Evolutionary conservation across 495 filamentous ascomycete genomes (phyloP).

Genomic region (Penicillium chermesinum): DNA sequence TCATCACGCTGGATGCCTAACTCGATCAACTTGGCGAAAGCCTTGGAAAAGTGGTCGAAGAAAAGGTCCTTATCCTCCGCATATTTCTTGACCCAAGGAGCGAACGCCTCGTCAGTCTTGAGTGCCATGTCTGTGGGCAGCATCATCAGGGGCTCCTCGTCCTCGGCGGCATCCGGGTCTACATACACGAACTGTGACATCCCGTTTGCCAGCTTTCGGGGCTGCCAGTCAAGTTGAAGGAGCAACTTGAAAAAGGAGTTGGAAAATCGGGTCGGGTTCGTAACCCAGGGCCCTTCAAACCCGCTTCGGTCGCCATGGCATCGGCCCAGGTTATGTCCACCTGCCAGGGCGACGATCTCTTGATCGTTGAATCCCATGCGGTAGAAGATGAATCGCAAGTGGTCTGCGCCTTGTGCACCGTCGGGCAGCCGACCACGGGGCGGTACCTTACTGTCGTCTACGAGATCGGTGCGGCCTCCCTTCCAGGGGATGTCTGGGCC

Average conservation of each 20-base stretch:
- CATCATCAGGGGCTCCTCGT: slow-evolving; percentile 53
- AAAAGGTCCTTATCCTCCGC: slow-evolving; percentile 57
- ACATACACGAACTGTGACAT: slow-evolving; percentile 54
- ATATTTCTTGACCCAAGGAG: slow-evolving; percentile 54
- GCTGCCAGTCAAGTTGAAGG: slow-evolving; percentile 51
- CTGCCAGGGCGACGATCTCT: slow-evolving; percentile 56
- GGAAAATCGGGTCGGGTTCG: slow-evolving; percentile 58
- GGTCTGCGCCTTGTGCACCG: slow-evolving; percentile 52
- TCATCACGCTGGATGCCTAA: slow-evolving; percentile 53
- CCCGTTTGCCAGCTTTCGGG: slow-evolving; percentile 47
- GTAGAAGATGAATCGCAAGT: slow-evolving; percentile 55
- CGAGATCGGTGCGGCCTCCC: slow-evolving; percentile 53
- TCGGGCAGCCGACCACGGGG: slow-evolving; percentile 55
- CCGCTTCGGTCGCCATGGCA: slow-evolving; percentile 57
- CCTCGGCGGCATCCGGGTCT: slow-evolving; percentile 52
- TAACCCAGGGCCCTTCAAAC: slow-evolving; percentile 59
- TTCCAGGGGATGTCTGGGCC: slow-evolving; percentile 51
- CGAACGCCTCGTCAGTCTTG: slow-evolving; percentile 32
- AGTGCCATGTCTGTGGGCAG: slow-evolving; percentile 43
- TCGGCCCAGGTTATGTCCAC: slow-evolving; percentile 59
- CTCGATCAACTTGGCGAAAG: slow-evolving; percentile 59
- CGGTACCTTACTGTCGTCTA: slow-evolving; percentile 52
- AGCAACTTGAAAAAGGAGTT: slow-evolving; percentile 59
- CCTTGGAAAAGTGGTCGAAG: slow-evolving; percentile 56
- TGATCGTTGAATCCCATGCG: slow-evolving; percentile 63